phyloP scores from a whole-genome alignment of 2,329 filamentous ascomycete species.

The Pseudogymnoascus sp. region DNA sequence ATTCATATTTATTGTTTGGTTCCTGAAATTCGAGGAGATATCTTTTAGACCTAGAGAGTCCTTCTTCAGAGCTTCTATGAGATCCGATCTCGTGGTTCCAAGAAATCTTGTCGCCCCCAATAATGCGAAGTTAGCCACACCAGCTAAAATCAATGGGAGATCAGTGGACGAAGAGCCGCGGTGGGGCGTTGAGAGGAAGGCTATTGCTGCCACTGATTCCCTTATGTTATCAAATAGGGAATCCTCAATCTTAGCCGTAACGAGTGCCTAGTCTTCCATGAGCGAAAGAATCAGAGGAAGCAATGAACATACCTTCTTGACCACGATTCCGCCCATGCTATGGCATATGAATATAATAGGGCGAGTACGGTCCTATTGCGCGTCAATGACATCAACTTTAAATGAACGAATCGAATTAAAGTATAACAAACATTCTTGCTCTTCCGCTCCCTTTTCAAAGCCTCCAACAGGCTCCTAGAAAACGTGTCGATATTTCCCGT shows the following conservation, averaged over 20 bases:
- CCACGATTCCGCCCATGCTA: conserved; percentile 18
- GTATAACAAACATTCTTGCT: background rate
- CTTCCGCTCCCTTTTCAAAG: conserved; percentile 10
- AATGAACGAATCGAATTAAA: background rate
- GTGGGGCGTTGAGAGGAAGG: conserved; percentile 14
- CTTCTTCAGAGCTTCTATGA: conserved; percentile 12
- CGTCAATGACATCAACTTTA: background rate
- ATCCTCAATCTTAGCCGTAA: background rate
- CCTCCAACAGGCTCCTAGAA: conserved; percentile 15
- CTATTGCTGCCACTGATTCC: background rate
- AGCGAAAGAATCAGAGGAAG: background rate
- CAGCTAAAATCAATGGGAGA: conserved; percentile 3
- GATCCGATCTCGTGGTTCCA: conserved; percentile 8
- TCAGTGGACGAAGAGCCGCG: conserved; percentile 12
- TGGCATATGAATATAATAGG: conserved; percentile 18
- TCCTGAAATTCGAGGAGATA: conserved; percentile 18
- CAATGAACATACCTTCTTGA: conserved; percentile 14
- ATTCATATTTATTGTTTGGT: conserved; percentile 13
- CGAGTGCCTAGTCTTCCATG: conserved; percentile 15
- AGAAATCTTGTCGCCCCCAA: background rate
- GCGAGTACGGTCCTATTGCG: conserved; percentile 5
- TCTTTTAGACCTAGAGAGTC: conserved; percentile 15
- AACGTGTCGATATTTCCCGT: conserved; percentile 16
- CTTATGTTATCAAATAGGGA: background rate
- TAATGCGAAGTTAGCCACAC: conserved; percentile 2